Base-by-base conservation (phyloP, 805 yeast genomes). In the Saturnispora galanensis region DNA sequence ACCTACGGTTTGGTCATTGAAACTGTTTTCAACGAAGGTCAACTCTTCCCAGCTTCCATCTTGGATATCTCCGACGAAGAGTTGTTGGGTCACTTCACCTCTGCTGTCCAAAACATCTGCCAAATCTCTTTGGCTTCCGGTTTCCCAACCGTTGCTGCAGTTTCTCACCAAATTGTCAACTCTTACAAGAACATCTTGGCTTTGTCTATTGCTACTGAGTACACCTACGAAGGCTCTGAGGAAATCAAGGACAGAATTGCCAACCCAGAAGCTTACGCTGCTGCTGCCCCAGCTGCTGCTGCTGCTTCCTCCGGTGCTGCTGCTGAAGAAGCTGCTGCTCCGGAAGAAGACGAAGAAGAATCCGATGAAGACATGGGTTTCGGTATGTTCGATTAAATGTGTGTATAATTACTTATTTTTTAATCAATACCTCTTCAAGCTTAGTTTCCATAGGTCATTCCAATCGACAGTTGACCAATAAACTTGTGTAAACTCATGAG, bases 71-170 rank as follows among this genome's bases (percentile, higher is more conserved):
- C 97, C 63, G 97, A 93, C 69, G 96, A 84, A 51, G 95, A 89
- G 79, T 84, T 93, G 70, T 78, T 93, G 56, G 73, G 74, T 60
- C 94, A 87, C 87, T 93, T 93, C 67, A 80, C 84, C 58, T 67
- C 89, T 56, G 98, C 98, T 65, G 77, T 90, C 72, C 77, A 77
- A 77, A 75, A 85, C 82, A 85, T 93, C 68, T 90, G 98, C 67
- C 79, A 95, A 62, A 77, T 93, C 70, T 93, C 99, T 56, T 80
- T 93, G 75, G 98, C 97, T 73, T 76, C 86, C 66, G 90, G 89
- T 71, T 89, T 90, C 95, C 99, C 99, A 80, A 93, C 99, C 69
- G 75, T 93, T 69, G 96, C 97, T 73, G 87, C 98, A 63, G 98
- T 93, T 69, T 89, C 95, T 68, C 97, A 93, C 95, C 81, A 93